phyloP scores from a whole-genome alignment of 2,329 filamentous ascomycete genomes.

The Botrytis squamosa region DNA sequence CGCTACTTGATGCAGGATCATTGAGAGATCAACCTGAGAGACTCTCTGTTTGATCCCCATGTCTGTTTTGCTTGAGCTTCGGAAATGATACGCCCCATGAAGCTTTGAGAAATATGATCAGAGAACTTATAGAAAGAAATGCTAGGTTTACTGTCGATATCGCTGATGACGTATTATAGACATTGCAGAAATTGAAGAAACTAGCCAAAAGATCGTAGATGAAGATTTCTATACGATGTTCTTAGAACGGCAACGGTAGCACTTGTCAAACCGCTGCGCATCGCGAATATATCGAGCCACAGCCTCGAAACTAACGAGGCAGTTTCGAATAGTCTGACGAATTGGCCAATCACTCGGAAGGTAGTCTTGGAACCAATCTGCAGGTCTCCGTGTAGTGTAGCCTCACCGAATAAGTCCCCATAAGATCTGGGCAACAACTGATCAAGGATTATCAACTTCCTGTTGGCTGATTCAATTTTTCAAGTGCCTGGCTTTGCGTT shows the following conservation, averaged over 20 bases:
- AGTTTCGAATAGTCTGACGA: not conserved
- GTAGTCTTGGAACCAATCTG: not conserved
- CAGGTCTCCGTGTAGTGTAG: not conserved
- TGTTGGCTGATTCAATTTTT: fast-evolving
- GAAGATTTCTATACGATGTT: not conserved
- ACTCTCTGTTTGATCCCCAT: no score
- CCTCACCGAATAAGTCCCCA: not conserved
- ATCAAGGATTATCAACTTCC: fast-evolving
- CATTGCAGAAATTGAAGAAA: not conserved
- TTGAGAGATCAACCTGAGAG: no score
- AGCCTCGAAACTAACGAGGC: not conserved
- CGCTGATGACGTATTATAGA: not conserved
- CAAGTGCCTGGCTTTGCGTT: not conserved
- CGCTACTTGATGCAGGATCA: no score
- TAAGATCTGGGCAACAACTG: not conserved
- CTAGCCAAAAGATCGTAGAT: not conserved
- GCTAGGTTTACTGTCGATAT: no score
- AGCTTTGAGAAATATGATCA: no score
- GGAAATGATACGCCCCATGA: no score
- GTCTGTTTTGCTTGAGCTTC: no score
- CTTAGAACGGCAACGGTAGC: not conserved
- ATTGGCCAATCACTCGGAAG: not conserved
- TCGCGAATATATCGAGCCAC: not conserved
- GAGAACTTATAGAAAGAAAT: no score
- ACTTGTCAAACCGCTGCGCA: not conserved